Base-by-base conservation (phyloP, 2,329 filamentous ascomycete genomes). In the Fusarium sp. region DNA sequence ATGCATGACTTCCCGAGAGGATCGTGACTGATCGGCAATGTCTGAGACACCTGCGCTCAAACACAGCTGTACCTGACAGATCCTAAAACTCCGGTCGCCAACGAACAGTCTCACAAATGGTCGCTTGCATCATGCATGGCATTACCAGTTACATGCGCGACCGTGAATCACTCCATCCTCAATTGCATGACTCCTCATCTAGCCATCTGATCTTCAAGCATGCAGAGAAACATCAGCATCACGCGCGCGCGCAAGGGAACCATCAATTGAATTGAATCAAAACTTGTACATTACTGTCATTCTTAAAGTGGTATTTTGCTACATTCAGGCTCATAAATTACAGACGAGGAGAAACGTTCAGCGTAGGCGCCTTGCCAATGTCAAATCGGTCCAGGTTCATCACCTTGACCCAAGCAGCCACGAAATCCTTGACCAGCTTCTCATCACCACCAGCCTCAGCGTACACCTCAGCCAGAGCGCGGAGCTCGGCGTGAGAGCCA, bases 331-430 rank as follows among this genome's bases (percentile, higher is more conserved):
- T 74, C 49, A 70, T 64, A 73, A 60, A 73, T 73, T 77, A 75
- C 66, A 74, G 69, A 33, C 72, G 72, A 64, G 72, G 70, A 56
- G 72, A 72, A 2, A 70, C 69, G 40, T 63, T 69, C 17, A 40
- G 38, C 24, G 71, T 60, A 36, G 56, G 49, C 12, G 40, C 40
- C 22, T 56, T 67, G 22, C 51, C 49, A 63, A 75, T n/a, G 58
- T 94, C 92, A 78, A 90, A 94, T 20, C 92, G 88, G 80, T 94
- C 92, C 67, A 92, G 80, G 78, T 92, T 92, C 89, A 92, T 92
- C 17, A 94, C 89, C 90, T 94, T 94, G 77, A 85, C 84, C 92
- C 92, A 94, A 11, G 90, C 91, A 16, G 85, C 84, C 11, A 93
- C 88, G 78, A 94, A 94, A 84, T 94, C 92, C 81, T 87, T 88